Evolutionary conservation across 2,329 filamentous ascomycete species (phyloP), one percentile per base, ranked within the genome.

Genomic region (Neofusicoccum cordaticola): DNA sequence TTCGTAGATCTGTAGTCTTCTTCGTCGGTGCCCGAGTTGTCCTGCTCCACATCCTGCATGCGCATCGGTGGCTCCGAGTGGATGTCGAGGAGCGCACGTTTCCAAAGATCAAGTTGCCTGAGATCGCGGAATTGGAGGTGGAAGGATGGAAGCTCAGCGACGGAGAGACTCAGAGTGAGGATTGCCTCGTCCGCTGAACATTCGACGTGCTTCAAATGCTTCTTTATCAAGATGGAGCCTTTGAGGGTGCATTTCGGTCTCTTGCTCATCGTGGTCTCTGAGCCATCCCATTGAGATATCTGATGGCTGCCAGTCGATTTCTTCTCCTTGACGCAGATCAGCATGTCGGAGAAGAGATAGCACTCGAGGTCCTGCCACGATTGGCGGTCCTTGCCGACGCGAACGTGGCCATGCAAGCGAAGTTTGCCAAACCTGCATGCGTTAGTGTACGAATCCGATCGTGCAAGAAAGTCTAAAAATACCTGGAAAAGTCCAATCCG

Each of bases 251-350:
- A 97, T 68, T 91, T 87, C 2, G 88, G 87, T 9, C 85, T 82
- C 75, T 90, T 93, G 63, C 63, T 61, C 22, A 84, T 62, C 2
- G 68, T 84, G 0, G 82, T 74, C 17, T 79, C 78, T 1, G 78
- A 70, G 27, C 81, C 81, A n/a, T 86, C 89, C 85, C 91, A 93
- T 68, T 91, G 86, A 15, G 56, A 60, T 12, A 60, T 31, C 34
- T 60, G 56, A 82, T 12, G 27, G 3, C 17, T 27, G 17, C 44
- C 84, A 82, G 67, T 71, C 75, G 77, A 71, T 80, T 93, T 97
- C 85, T 97, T 98, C 79, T 98, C 95, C 79, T 98, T 99, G 67
- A 99, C 93, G 74, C 95, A 99, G 69, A 99, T 99, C 71, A 99
- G 90, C 95, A 99, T 99, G 80, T 99, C 95, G 4, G 90, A 92